phyloP scores from a whole-genome alignment of 2,329 filamentous ascomycete species.

The Botrytis aclada region DNA sequence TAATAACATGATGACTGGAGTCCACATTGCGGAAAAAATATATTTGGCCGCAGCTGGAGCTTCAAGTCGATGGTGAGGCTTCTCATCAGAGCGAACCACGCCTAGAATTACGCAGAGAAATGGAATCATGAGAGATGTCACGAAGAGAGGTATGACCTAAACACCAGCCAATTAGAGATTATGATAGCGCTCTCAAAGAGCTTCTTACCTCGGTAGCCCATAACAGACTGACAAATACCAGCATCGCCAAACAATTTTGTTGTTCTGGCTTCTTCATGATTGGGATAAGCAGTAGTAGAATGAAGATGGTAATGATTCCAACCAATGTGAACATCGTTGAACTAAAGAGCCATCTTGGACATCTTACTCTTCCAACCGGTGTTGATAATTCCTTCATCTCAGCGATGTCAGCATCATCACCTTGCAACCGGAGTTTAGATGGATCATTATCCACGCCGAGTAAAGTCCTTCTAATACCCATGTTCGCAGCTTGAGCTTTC shows the following conservation, averaged over 20 bases:
- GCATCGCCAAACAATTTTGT: conserved; percentile 91
- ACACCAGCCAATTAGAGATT: conserved; percentile 23
- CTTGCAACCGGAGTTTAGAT: conserved; percentile 70
- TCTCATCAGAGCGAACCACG: conserved; percentile 75
- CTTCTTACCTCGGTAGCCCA: conserved; percentile 87
- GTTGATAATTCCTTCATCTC: conserved; percentile 69
- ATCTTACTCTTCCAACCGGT: conserved; percentile 71
- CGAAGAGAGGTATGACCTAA: conserved; percentile 91
- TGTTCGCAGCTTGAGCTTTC: conserved; percentile 87
- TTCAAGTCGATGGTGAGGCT: conserved; percentile 67
- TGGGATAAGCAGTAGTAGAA: conserved; percentile 68
- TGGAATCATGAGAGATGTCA: conserved; percentile 89
- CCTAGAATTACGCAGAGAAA: conserved; percentile 86
- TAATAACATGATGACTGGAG: conserved; percentile 96
- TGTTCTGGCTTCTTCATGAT: conserved; percentile 87
- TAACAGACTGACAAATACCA: conserved; percentile 87
- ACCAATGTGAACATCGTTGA: conserved; percentile 76
- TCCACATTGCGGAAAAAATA: conserved; percentile 97
- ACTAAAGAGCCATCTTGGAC: conserved; percentile 81
- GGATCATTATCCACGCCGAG: conserved; percentile 71
- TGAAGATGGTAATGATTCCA: conserved; percentile 68
- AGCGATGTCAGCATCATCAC: conserved; percentile 68
- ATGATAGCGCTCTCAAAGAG: conserved; percentile 25
- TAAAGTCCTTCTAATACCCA: conserved; percentile 74
- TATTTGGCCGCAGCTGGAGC: conserved; percentile 77